A percentile compares a stretch with the other conserved stretches of the same genome.
Evolutionary conservation across 208 protist species (phyloP).

Genomic region (Novymonas esmeraldas): DNA sequence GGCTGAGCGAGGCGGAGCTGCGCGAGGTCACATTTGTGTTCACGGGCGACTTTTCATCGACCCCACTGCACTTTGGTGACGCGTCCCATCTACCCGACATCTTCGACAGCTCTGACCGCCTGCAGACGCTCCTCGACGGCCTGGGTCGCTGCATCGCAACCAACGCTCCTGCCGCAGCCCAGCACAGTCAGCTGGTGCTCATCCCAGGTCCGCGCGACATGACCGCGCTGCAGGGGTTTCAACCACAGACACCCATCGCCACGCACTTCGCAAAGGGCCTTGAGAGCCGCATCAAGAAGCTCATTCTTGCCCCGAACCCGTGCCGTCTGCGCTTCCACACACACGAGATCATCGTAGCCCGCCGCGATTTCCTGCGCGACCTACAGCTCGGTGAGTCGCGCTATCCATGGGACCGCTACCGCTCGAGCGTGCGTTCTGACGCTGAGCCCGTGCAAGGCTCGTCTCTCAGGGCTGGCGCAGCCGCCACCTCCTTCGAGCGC

Average conservation of each 20-base stretch:
- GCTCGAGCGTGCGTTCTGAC: conserved; percentile 3
- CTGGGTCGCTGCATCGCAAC: conserved; percentile 58
- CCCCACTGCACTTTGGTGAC: conserved; percentile 72
- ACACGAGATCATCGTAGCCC: conserved; percentile 81
- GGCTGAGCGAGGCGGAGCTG: conserved; percentile 77
- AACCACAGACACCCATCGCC: conserved; percentile 77
- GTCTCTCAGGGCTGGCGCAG: background rate
- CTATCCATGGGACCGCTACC: conserved; percentile 30
- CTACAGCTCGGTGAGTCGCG: conserved; percentile 60
- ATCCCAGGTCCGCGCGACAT: conserved; percentile 80
- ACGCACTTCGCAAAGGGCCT: conserved; percentile 55
- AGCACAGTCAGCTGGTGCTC: conserved; percentile 79
- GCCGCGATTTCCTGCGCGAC: conserved; percentile 74
- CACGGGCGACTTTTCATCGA: conserved; percentile 77
- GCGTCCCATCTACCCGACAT: conserved; percentile 78
- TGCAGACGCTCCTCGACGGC: conserved; percentile 52
- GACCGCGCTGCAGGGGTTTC: conserved; percentile 66
- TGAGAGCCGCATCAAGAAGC: conserved; percentile 55
- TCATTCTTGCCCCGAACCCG: conserved; percentile 81
- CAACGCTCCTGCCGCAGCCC: conserved; percentile 75
- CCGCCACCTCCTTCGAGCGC: conserved; percentile 56
- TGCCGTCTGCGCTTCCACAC: conserved; percentile 87
- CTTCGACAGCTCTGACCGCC: conserved; percentile 61
- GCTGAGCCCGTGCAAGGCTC: background rate
- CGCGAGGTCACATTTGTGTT: conserved; percentile 82